Evolutionary conservation across 805 yeast genomes (phyloP).

Genomic region (Ogataea angusta): DNA sequence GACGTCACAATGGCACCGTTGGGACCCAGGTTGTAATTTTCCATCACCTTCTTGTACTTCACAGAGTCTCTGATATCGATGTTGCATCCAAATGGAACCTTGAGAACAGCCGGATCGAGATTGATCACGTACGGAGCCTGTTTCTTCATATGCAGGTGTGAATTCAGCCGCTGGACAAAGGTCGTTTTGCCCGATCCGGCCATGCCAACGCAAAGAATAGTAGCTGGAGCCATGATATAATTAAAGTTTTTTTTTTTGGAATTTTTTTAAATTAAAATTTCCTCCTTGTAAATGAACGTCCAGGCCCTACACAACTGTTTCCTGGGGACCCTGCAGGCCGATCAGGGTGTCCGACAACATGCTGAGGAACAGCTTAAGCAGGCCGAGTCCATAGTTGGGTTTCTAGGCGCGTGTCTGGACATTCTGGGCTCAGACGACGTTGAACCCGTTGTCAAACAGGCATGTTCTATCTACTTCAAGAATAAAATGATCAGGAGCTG

Average conservation of each 20-base stretch:
- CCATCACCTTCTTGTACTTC: conserved; percentile 95
- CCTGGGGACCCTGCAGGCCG: conserved; percentile 71
- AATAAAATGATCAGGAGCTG: conserved; percentile 69
- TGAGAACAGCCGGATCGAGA: conserved; percentile 93
- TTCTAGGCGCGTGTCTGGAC: conserved; percentile 78
- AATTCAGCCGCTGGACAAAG: conserved; percentile 89
- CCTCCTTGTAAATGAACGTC: conserved; percentile 56
- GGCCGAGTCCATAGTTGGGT: conserved; percentile 62
- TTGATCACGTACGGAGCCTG: conserved; percentile 88
- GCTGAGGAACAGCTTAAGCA: conserved; percentile 68
- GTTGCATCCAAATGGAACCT: conserved; percentile 90
- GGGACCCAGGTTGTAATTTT: conserved; percentile 91
- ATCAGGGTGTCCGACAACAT: conserved; percentile 53
- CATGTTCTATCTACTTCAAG: conserved; percentile 86
- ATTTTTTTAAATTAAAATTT: conserved; percentile 1
- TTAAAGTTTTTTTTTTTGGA: background rate
- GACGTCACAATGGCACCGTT: conserved; percentile 98
- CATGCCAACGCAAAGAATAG: conserved; percentile 41
- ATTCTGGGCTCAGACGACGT: conserved; percentile 56
- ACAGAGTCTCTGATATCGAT: conserved; percentile 96
- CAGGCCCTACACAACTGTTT: conserved; percentile 68
- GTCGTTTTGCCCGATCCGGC: conserved; percentile 92
- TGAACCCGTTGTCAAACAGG: conserved; percentile 56
- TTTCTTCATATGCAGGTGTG: conserved; percentile 74
- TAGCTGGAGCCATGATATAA: conserved; percentile 32